Evolutionary conservation across 2,329 filamentous ascomycete species (phyloP), one percentile per base, ranked within the genome.

Genomic region (Penicillium vulpinum): DNA sequence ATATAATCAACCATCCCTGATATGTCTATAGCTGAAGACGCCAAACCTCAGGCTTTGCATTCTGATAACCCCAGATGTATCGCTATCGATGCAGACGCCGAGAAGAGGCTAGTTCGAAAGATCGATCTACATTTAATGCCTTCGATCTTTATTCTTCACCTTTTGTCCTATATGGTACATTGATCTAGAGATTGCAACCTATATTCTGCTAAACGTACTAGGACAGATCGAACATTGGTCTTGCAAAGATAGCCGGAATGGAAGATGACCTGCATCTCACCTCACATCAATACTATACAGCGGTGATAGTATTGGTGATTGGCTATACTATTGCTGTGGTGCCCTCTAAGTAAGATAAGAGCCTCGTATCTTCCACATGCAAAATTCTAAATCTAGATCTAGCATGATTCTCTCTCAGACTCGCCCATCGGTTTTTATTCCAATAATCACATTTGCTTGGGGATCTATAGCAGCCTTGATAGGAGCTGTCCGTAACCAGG

Each of bases 161-260:
- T 56, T 16, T 51, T 51, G 10, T 56, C 54, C n/a, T 46, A 56
- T 26, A 41, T 56, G 22, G 47, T 55, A 49, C 3, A 11, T 43
- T 10, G 13, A 28, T 22, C 13, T 31, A 29, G 3, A 18, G 13
- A 40, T 55, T 18, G 7, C 33, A 16, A 38, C 13, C 8, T 29
- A 38, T n/a, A 22, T n/a, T 16, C 7, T 10, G 15, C 45, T 47
- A 43, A 35, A 16, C n/a, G 2, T n/a, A 22, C 21, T 28, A 50
- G 52, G 52, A 55, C 33, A 47, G 52, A 28, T 54, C 38, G n/a
- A 56, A 51, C 28, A 51, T 56, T 21, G 53, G 53, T 18, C 24
- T 51, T 28, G 50, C 49, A 10, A 57, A 57, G 16, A 48, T 57
- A 10, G 35, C 50, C 4, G 54, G 54, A 15, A 57, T 57, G 44